Evolutionary conservation across 768 basidiomycete genomes (phyloP).

Genomic region (Tulasnella sp.): DNA sequence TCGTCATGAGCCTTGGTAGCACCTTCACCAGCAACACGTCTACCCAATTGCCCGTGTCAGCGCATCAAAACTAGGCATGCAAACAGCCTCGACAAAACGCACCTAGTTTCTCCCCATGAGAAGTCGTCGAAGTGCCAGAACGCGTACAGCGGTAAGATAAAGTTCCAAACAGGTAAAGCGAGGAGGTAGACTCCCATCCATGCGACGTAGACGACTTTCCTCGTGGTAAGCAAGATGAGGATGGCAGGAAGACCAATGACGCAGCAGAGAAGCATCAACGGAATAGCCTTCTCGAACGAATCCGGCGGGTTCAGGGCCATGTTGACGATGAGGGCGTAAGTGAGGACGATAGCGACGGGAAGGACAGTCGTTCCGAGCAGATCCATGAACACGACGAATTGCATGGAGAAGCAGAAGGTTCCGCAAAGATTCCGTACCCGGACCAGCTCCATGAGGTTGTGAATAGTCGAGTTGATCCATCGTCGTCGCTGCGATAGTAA

Average conservation of each 20-base stretch:
- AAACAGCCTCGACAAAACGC: slow-evolving; percentile 27
- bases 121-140: slow-evolving; percentile 99
- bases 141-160: slow-evolving; percentile 86
- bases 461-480: slow-evolving; percentile 99
- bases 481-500: slow-evolving; percentile 93
- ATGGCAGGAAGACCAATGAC: slow-evolving; percentile 91
- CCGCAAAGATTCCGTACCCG: slow-evolving; percentile 95
- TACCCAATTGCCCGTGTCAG: slow-evolving; percentile 30
- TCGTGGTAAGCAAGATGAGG: slow-evolving; percentile 85
- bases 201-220: slow-evolving; percentile 90
- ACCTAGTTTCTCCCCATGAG: slow-evolving; percentile 99
- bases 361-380: slow-evolving; percentile 84
- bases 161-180: slow-evolving; percentile 95
- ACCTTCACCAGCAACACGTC: slow-evolving; percentile 89
- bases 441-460: slow-evolving; percentile 98
- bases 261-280: slow-evolving; percentile 76
- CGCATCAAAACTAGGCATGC: slow-evolving; percentile 22
- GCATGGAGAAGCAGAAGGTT: slow-evolving; percentile 99
- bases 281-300: slow-evolving; percentile 87
- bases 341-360: slow-evolving; percentile 87
- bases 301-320: slow-evolving; percentile 74
- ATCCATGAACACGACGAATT: slow-evolving; percentile 98
- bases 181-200: slow-evolving; percentile 96
- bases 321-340: slow-evolving; percentile 77
- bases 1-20: slow-evolving; percentile 72